These are phyloP conservation scores for Clitoria ternatea DNA, from an alignment of 306 rosid genomes.

Conservation along the genomic window DNA sequence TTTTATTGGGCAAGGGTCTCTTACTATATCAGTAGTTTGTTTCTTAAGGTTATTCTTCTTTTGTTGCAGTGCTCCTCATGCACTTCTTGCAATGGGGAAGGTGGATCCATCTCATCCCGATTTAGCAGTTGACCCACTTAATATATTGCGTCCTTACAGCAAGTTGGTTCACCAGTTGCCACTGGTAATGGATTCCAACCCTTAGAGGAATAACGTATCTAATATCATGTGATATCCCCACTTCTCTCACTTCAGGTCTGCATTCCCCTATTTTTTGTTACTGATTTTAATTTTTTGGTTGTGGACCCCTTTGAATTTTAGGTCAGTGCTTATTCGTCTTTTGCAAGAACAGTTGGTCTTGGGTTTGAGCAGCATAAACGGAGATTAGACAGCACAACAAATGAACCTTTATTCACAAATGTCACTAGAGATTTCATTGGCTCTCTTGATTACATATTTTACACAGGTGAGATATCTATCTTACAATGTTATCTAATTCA, in stretches of 20 bases:
- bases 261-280: background rate
- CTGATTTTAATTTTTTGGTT: constrained; percentile 7
- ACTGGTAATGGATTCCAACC: constrained; percentile 50
- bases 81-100: constrained; percentile 97
- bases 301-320: constrained; percentile 28
- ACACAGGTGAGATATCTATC: constrained; percentile 62
- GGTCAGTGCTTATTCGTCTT: constrained; percentile 96
- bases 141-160: constrained; percentile 84
- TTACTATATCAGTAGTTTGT: constrained; percentile 10
- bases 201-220: background rate
- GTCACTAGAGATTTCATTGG: constrained; percentile 97
- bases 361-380: constrained; percentile 82
- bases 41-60: constrained; percentile 28
- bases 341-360: constrained; percentile 70
- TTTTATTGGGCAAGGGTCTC: background rate
- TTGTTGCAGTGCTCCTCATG: constrained; percentile 87
- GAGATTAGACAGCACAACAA: constrained; percentile 72
- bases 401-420: constrained; percentile 92
- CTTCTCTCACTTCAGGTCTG: background rate
- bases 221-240: background rate
- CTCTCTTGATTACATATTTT: constrained; percentile 96
- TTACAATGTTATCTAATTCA: background rate
- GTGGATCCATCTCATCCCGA: constrained; percentile 85
- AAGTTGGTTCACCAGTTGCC: constrained; percentile 92
- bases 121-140: constrained; percentile 88